These are phyloP conservation scores for Earliella scabrosa DNA, from an alignment of 1,284 basidiomycete species.

Conservation along the genomic window DNA sequence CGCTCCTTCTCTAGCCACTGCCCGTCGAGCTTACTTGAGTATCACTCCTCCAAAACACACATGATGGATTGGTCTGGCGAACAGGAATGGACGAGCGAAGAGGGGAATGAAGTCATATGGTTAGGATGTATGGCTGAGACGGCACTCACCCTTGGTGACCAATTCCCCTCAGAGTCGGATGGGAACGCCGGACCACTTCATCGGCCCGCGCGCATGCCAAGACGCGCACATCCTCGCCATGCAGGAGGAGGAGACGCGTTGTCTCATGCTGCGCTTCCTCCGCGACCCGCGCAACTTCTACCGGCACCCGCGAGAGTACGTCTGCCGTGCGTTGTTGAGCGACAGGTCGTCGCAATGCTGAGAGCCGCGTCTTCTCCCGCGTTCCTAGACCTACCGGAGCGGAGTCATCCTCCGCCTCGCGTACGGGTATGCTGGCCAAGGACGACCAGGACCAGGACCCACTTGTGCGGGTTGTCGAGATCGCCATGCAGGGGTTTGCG, in stretches of 20 bases:
- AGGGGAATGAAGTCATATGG: no score
- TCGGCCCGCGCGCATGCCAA: conserved; percentile 40
- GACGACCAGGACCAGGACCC: conserved; percentile 34
- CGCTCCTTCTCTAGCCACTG: no score
- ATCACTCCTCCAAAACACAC: no score
- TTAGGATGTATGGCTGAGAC: no score
- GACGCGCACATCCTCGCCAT: conserved; percentile 28
- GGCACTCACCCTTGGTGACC: no score
- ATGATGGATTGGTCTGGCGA: no score
- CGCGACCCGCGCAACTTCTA: conserved; percentile 34
- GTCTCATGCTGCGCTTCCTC: conserved; percentile 38
- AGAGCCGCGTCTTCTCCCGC: no score
- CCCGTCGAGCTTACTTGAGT: no score
- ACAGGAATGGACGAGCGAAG: no score
- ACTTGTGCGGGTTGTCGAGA: conserved; percentile 43
- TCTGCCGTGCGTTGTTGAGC: no score
- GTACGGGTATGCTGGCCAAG: conserved; percentile 41
- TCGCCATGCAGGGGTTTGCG: conserved; percentile 46
- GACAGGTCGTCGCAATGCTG: no score
- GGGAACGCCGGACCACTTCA: conserved; percentile 44
- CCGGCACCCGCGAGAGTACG: conserved; percentile 20
- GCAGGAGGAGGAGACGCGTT: conserved; percentile 36
- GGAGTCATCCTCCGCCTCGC: conserved; percentile 41
- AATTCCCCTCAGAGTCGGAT: conserved; percentile 41
- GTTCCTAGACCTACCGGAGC: conserved; percentile 42